phyloP scores from a whole-genome alignment of 2,329 filamentous ascomycete genomes.

The Tolypocladium tundrense region DNA sequence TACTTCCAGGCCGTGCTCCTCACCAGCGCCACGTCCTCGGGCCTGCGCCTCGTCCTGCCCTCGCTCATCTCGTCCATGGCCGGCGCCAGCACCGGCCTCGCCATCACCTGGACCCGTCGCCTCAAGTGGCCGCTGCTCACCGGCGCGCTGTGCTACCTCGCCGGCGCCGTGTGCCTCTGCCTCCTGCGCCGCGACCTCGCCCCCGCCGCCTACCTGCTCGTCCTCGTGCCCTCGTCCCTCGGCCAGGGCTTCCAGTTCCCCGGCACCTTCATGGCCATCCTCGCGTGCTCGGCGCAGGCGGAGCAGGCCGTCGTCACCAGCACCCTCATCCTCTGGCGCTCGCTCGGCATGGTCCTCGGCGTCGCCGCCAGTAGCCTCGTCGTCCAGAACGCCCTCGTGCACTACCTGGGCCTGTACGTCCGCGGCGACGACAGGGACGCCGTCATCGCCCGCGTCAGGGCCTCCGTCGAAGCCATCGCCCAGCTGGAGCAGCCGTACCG shows the following conservation, averaged over 20 bases:
- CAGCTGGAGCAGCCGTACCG: slow-evolving; percentile 32
- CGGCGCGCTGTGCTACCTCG: slow-evolving; percentile 36
- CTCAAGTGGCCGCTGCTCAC: slow-evolving; percentile 49
- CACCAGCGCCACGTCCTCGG: slow-evolving; percentile 58
- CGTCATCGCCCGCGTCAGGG: slow-evolving; percentile 40
- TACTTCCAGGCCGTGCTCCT: slow-evolving; percentile 70
- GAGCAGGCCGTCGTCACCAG: slow-evolving; percentile 61
- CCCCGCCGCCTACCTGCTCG: slow-evolving; percentile 41
- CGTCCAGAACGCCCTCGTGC: slow-evolving; percentile 58
- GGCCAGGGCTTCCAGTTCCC: slow-evolving; percentile 58
- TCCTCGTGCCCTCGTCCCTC: slow-evolving; percentile 44
- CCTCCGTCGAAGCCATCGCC: slow-evolving; percentile 44
- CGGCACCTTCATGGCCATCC: slow-evolving; percentile 50
- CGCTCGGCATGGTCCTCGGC: slow-evolving; percentile 63
- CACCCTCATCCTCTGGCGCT: slow-evolving; percentile 62
- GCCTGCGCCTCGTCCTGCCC: slow-evolving; percentile 59
- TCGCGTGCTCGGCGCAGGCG: slow-evolving; percentile 46
- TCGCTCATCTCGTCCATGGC: slow-evolving; percentile 43
- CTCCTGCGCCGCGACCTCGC: slow-evolving; percentile 41
- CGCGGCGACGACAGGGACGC: slow-evolving; percentile 45
- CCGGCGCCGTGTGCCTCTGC: slow-evolving; percentile 40
- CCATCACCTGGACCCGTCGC: slow-evolving; percentile 48
- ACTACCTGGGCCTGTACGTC: slow-evolving; percentile 49
- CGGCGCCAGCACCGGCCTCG: slow-evolving; percentile 49
- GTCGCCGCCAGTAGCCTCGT: slow-evolving; percentile 61